phyloP scores from a whole-genome alignment of 805 yeast genomes.

The Phaffomyces opuntiae region DNA sequence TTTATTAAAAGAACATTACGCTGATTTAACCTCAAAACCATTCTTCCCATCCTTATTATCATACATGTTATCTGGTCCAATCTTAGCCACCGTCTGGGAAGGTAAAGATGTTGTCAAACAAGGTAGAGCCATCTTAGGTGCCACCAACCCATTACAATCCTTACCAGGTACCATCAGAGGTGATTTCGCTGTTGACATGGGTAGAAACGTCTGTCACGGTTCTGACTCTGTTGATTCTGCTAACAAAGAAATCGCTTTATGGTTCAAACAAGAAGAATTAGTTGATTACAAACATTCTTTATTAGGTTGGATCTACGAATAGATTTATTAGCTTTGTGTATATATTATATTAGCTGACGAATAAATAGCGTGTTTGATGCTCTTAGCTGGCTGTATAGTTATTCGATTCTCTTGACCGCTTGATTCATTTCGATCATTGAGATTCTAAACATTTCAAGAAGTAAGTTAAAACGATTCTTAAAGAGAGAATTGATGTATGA shows the following conservation, averaged over 20 bases:
- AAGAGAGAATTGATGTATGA: too few species aligned
- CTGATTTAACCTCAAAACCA: conserved; percentile 91
- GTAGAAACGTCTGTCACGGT: conserved; percentile 99
- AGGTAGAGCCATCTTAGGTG: conserved; percentile 97
- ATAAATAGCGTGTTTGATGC: too few species aligned
- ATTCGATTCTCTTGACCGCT: too few species aligned
- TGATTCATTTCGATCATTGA: background rate
- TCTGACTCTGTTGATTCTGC: conserved; percentile 99
- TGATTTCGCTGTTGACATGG: conserved; percentile 97
- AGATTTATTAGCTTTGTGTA: conserved; percentile 22
- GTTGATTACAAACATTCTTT: conserved; percentile 84
- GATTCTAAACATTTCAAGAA: background rate
- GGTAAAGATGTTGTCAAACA: conserved; percentile 99
- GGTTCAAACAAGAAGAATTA: conserved; percentile 98
- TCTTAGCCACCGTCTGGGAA: conserved; percentile 99
- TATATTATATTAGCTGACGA: too few species aligned
- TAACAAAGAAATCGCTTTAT: conserved; percentile 86
- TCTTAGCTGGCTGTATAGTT: too few species aligned
- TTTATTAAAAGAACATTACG: conserved; percentile 88
- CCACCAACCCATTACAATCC: conserved; percentile 95
- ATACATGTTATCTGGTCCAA: conserved; percentile 98
- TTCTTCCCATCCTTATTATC: conserved; percentile 95
- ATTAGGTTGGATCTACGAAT: conserved; percentile 92
- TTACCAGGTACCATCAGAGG: conserved; percentile 99
- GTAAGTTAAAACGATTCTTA: too few species aligned